Evolutionary conservation across 768 basidiomycete genomes (phyloP).

Genomic region (Auricularia sp.): DNA sequence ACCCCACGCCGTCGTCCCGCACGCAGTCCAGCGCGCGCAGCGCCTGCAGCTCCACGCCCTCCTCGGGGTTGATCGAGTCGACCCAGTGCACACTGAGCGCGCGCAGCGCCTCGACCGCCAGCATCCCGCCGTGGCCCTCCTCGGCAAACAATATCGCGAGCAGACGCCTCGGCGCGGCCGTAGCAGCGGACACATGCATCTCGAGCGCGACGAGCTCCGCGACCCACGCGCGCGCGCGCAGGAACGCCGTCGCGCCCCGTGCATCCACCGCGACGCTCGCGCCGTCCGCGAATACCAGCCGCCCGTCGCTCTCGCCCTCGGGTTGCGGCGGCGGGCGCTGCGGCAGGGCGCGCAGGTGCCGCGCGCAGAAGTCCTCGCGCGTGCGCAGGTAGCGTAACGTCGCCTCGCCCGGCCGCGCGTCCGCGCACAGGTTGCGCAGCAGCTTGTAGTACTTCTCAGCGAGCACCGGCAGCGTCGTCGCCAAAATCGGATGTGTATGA

Average conservation of each 20-base stretch:
- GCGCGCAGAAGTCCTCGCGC: slow-evolving; percentile 78
- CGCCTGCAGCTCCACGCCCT: slow-evolving; percentile 44
- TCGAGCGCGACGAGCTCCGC: slow-evolving; percentile 83
- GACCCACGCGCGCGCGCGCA: slow-evolving; percentile 74
- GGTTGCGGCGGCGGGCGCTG: slow-evolving; percentile 41
- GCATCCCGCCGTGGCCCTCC: slow-evolving; percentile 37
- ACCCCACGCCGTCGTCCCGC: slow-evolving; percentile 57
- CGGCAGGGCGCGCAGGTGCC: slow-evolving; percentile 73
- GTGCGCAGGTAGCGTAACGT: slow-evolving; percentile 80
- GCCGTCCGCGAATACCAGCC: slow-evolving; percentile 63
- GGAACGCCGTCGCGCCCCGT: slow-evolving; percentile 58
- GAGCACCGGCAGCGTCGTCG: slow-evolving; percentile 50
- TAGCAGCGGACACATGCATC: slow-evolving; percentile 75
- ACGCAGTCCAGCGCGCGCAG: slow-evolving; percentile 61
- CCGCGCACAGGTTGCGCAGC: slow-evolving; percentile 78
- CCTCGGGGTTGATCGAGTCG: slow-evolving; percentile 49
- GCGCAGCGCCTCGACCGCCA: slow-evolving; percentile 73
- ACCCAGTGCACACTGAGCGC: slow-evolving; percentile 84
- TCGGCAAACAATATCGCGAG: slow-evolving; percentile 70
- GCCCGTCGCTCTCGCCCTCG: slow-evolving; percentile 38
- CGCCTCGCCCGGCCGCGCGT: slow-evolving; percentile 70
- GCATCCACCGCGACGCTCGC: slow-evolving; percentile 59
- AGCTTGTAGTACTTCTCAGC: slow-evolving; percentile 82
- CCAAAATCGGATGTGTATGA: slow-evolving; percentile 42
- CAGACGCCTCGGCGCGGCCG: slow-evolving; percentile 51